Evolutionary conservation across 1,284 basidiomycete genomes (phyloP).

Genomic region (Cryptococcus sp.): DNA sequence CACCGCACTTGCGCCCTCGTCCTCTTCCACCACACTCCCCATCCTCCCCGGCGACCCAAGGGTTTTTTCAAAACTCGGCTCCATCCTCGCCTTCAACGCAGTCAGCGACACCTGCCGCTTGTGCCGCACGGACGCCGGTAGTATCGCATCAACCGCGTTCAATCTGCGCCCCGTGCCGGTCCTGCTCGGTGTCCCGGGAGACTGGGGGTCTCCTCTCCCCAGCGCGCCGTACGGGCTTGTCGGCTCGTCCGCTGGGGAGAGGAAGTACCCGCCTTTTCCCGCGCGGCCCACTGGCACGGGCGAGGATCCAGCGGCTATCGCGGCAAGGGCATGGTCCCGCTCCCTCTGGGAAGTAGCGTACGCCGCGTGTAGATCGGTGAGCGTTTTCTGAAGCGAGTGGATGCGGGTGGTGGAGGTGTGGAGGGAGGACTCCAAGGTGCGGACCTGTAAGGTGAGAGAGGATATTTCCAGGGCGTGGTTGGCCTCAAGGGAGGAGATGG

Average conservation of each 20-base stretch:
- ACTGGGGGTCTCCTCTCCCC: background rate
- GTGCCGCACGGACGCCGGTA: conserved; percentile 72
- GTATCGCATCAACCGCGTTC: conserved; percentile 57
- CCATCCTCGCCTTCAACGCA: conserved; percentile 85
- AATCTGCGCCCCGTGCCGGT: background rate
- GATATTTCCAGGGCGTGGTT: conserved; percentile 76
- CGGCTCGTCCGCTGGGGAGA: conserved; percentile 6
- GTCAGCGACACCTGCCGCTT: conserved; percentile 78
- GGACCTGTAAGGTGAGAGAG: conserved; percentile 68
- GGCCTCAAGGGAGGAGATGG: conserved; percentile 50
- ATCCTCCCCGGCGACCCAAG: conserved; percentile 3
- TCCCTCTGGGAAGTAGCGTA: conserved; percentile 18
- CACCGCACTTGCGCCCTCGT: conserved; percentile 1
- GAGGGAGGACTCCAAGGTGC: conserved; percentile 65
- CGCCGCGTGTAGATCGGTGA: conserved; percentile 28
- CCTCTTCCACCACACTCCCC: conserved; percentile 15
- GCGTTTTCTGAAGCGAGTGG: conserved; percentile 47
- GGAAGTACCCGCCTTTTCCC: conserved; percentile 14
- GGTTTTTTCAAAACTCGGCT: conserved; percentile 33
- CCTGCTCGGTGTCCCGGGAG: background rate
- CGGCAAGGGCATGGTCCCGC: conserved; percentile 15
- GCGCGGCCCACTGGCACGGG: conserved; percentile 2
- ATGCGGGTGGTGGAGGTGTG: conserved; percentile 68
- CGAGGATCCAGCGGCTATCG: conserved; percentile 2
- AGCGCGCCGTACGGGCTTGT: background rate